Base-by-base conservation (phyloP, 192 early-diverging fungal genomes). In the Coemansia asiatica region DNA sequence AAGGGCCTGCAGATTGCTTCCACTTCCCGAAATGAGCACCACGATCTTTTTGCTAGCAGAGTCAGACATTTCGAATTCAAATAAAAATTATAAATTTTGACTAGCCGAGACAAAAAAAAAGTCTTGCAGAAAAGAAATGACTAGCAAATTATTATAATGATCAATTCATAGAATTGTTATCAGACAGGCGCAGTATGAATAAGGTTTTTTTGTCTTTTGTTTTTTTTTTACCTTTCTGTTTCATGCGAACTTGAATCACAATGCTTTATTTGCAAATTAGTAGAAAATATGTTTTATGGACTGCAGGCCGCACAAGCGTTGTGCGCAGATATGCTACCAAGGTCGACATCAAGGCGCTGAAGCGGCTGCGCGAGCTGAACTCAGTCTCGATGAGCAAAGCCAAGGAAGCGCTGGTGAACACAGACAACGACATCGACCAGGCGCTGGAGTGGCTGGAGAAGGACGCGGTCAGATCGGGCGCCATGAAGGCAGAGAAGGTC, bases 1-100 rank as follows among this genome's bases (percentile, higher is more conserved):
- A 21, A 99, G 71, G 21, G 97, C 97, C 75, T 99, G 97, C 23
- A 99, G 86, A 82, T 99, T 99, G 38, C 94, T 86, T 21, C 97
- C 97, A 69, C 85, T 92, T 49, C 97, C 97, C 6, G 93, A 95
- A 62, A 99, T 94, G 50, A 96, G 87, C 49, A 99, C 95, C 46
- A 97, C 91, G 65, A 99, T 82, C 22, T 67, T 65, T 60, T 82
- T 82, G 48, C 16, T 44, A 15, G 10, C 16, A 12, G 21, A 9
- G 40, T 13, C 16, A 12, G 21, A 9, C 64, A 68, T 62, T 64
- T 21, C 23, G 18, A 50, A 50, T 21, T 21, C 6, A n/a, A n/a
- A n/a, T n/a, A n/a, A n/a, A n/a, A n/a, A n/a, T n/a, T n/a, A n/a
- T n/a, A n/a, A n/a, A n/a, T n/a, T n/a, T n/a, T n/a, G n/a, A n/a